Evolutionary conservation across 257 asterid genomes (phyloP).

Genomic region (Eustoma russellianum): DNA sequence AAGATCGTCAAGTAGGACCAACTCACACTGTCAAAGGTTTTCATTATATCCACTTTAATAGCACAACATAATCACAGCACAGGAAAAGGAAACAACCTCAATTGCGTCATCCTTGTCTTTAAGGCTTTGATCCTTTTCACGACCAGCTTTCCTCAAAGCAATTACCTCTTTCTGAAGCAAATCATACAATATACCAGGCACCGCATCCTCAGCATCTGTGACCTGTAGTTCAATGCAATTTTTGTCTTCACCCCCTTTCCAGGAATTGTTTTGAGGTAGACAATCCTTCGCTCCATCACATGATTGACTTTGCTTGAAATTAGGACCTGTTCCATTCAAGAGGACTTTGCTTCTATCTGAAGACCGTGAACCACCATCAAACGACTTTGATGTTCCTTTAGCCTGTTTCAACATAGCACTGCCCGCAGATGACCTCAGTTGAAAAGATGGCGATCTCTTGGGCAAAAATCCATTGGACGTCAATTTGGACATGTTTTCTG

Average conservation of each 20-base stretch:
- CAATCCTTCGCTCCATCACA: conserved; percentile 79
- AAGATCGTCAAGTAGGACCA: no score
- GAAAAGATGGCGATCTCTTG: conserved; percentile 88
- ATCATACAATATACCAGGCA: conserved; percentile 75
- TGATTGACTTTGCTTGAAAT: conserved; percentile 82
- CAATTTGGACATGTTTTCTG: conserved; percentile 70
- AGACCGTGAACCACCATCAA: conserved; percentile 95
- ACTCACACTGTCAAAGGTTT: no score
- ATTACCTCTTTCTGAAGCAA: conserved; percentile 84
- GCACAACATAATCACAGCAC: no score
- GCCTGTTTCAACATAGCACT: conserved; percentile 90
- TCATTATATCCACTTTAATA: no score
- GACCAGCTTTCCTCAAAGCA: conserved; percentile 78
- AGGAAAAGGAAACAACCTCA: conserved; percentile 49
- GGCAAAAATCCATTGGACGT: conserved; percentile 81
- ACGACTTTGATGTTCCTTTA: conserved; percentile 94
- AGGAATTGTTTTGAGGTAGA: conserved; percentile 41
- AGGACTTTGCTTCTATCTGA: conserved; percentile 70
- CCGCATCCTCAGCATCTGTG: conserved; percentile 63
- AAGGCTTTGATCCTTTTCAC: conserved; percentile 95
- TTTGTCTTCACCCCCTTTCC: conserved; percentile 60
- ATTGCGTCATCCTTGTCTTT: conserved; percentile 97
- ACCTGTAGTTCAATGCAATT: conserved; percentile 45
- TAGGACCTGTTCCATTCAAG: conserved; percentile 79
- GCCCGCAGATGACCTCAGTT: conserved; percentile 78